Conservation (phyloP, 768 basidiomycete species). For the Rhodotorula paludigena region DNA sequence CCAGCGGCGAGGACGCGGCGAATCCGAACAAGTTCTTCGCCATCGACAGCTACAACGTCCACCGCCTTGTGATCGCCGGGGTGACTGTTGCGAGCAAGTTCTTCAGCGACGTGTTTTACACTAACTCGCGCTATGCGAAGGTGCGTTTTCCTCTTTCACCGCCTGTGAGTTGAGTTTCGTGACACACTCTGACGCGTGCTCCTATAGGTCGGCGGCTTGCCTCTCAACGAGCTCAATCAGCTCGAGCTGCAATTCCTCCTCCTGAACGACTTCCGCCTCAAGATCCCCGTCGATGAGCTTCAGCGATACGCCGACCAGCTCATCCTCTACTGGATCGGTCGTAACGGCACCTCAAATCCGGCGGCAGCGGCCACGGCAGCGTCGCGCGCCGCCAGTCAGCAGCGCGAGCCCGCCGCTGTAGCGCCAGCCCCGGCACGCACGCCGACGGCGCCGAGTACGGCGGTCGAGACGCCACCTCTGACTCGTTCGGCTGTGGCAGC, state of each 20-base stretch:
- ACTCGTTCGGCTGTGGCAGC: neutral
- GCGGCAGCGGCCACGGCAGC: neutral
- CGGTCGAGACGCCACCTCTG: constrained; percentile 1
- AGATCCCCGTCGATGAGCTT: constrained; percentile 84
- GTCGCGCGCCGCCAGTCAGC: neutral
- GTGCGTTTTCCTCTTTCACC: constrained; percentile 50
- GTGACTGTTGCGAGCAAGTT: constrained; percentile 99
- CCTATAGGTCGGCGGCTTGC: constrained; percentile 84
- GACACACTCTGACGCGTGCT: neutral
- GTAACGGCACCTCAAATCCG: constrained; percentile 8
- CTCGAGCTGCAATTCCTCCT: constrained; percentile 95
- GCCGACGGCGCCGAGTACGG: neutral
- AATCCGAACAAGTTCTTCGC: constrained; percentile 61
- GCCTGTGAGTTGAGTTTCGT: neutral
- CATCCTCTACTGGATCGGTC: constrained; percentile 50
- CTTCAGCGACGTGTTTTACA: constrained; percentile 97
- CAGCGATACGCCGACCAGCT: constrained; percentile 90
- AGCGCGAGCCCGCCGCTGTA: neutral
- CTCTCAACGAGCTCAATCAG: constrained; percentile 85
- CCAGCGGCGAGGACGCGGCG: neutral
- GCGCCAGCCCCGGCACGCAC: neutral
- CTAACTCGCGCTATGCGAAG: constrained; percentile 97
- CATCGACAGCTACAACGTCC: constrained; percentile 95
- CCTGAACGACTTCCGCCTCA: constrained; percentile 87
- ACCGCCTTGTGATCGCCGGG: constrained; percentile 92